Evolutionary conservation across 2,329 filamentous ascomycete species (phyloP).

Genomic region (Sphaerulina musiva): DNA sequence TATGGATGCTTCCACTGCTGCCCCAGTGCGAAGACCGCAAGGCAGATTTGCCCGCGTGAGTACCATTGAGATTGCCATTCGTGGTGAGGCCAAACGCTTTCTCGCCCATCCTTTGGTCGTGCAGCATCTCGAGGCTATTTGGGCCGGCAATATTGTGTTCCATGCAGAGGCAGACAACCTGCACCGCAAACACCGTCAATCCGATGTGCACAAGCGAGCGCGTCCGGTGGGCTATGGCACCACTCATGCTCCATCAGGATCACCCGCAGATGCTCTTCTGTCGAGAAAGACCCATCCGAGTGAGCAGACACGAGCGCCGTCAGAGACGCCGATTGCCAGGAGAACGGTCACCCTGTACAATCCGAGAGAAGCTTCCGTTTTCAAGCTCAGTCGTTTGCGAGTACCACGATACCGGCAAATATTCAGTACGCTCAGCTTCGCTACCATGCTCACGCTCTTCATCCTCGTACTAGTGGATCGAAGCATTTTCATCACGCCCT

Average conservation of each 20-base stretch:
- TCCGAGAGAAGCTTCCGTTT: conserved; percentile 78
- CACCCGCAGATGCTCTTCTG: conserved; percentile 29
- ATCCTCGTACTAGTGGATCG: conserved; percentile 71
- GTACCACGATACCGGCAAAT: conserved; percentile 90
- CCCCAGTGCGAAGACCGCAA: conserved; percentile 42
- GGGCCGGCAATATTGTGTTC: conserved; percentile 92
- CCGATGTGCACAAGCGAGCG: conserved; percentile 22
- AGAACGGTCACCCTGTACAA: conserved; percentile 84
- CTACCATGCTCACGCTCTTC: conserved; percentile 76
- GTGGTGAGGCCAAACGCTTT: conserved; percentile 86
- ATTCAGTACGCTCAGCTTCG: conserved; percentile 80
- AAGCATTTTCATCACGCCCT: conserved; percentile 69
- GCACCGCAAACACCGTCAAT: conserved; percentile 54
- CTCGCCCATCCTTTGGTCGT: conserved; percentile 86
- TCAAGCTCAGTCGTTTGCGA: conserved; percentile 83
- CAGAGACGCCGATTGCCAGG: conserved; percentile 42
- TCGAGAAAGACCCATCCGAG: conserved; percentile 25
- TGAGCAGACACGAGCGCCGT: conserved; percentile 23
- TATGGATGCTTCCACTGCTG: conserved; percentile 48
- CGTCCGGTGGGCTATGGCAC: conserved; percentile 37
- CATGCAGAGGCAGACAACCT: conserved; percentile 81
- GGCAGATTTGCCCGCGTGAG: conserved; percentile 69
- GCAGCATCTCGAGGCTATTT: conserved; percentile 92
- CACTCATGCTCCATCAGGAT: conserved; percentile 20
- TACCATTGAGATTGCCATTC: conserved; percentile 85